Evolutionary conservation across 2,329 filamentous ascomycete species (phyloP), one percentile per base, ranked within the genome.

Genomic region (Rhynchosporium agropyri): DNA sequence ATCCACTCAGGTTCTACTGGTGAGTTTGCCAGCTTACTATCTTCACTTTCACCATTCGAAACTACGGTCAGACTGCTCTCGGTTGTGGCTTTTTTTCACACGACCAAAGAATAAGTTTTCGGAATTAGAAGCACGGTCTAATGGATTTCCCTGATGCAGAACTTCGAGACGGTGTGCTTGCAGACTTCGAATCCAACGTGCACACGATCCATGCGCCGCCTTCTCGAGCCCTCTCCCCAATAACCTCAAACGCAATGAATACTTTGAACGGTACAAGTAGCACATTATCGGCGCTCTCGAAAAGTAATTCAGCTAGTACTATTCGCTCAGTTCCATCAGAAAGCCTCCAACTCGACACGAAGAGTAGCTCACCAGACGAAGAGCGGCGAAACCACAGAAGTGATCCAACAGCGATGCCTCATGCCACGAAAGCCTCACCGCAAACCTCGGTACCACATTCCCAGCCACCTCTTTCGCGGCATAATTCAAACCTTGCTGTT

Each of bases 321-420:
- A 73, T 74, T 5, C 64, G 72, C 63, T 69, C 71, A 26, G 73
- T 74, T n/a, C 66, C 69, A 20, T 58, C 67, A 20, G 71, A 71
- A 45, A 58, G 66, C 29, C 55, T 63, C 26, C 63, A 66, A 36
- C 56, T 65, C 53, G 63, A 67, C 43, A 55, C 58, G 12, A 57
- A 67, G 29, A 55, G 56, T 10, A 58, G 33, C 42, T 56, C 58
- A 9, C n/a, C 60, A n/a, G 63, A 66, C 36, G 65, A 67, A 20
- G 62, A 28, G 9, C 45, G 62, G 43, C 64, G 63, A 49, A 56
- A 58, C 26, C 67, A 50, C 36, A 68, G 61, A 54, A 65, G 61
- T 20, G 69, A 71, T 38, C 56, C 45, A 12, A 42, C 50, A 29
- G 46, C 48, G 58, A 68, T 72, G 64, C 67, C 68, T 50, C 65